These are phyloP conservation scores for Porogramme epimiltina DNA, from an alignment of 1,284 basidiomycete species.

Conservation along the genomic window DNA sequence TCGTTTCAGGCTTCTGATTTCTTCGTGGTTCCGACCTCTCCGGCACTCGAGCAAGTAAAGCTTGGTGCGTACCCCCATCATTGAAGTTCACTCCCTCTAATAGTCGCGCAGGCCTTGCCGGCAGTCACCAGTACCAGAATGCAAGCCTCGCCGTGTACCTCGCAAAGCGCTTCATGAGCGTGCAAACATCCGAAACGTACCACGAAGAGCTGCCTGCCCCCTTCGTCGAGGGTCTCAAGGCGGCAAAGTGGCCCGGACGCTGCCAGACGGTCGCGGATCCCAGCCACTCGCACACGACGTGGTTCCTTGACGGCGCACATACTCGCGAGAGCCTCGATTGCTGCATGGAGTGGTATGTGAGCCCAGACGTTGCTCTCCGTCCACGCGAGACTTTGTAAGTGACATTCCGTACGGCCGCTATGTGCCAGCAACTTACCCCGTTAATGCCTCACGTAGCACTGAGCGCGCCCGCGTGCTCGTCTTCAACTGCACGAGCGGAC, in stretches of 20 bases:
- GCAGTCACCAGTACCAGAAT: conserved; percentile 90
- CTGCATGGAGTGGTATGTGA: conserved; percentile 87
- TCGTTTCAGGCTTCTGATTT: conserved; percentile 50
- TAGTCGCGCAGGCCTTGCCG: conserved; percentile 69
- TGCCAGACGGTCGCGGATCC: conserved; percentile 85
- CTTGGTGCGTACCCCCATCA: conserved; percentile 53
- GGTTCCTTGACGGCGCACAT: conserved; percentile 97
- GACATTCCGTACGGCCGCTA: background rate
- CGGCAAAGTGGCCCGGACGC: conserved; percentile 92
- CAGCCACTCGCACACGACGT: conserved; percentile 52
- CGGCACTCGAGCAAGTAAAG: conserved; percentile 53
- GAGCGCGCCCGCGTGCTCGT: conserved; percentile 63
- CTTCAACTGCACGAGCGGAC: conserved; percentile 96
- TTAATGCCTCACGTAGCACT: background rate
- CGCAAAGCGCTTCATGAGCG: conserved; percentile 67
- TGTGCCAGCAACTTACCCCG: background rate
- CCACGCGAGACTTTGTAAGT: conserved; percentile 24
- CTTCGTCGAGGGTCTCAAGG: conserved; percentile 66
- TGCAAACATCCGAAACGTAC: conserved; percentile 32
- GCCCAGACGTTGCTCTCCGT: conserved; percentile 49
- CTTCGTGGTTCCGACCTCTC: conserved; percentile 50
- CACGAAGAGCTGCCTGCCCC: conserved; percentile 46
- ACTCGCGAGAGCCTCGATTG: conserved; percentile 89
- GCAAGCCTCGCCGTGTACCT: conserved; percentile 87
- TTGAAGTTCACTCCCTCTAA: background rate